Evolutionary conservation across 192 early-diverging fungal genomes (phyloP), one percentile per base, ranked within the genome.

Genomic region (Backusella westeae): DNA sequence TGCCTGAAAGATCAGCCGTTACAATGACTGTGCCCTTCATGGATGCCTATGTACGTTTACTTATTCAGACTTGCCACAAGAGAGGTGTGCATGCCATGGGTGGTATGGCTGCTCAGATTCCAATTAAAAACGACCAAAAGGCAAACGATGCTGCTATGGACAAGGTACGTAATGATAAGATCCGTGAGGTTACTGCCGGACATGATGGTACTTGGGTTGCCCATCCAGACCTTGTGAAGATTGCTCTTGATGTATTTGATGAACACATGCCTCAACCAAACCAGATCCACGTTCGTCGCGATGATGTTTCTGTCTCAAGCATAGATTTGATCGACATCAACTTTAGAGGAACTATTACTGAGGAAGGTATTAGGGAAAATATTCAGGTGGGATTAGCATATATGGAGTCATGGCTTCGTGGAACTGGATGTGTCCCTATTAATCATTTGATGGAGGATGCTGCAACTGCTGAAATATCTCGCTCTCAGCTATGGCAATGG

Each of bases 81-180:
- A 93, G 97, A 72, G 96, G 97, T 68, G 97, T 98, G 9, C 97
- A 98, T 81, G 97, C 97, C 39, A 98, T 98, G 97, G 97, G 97
- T 75, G 97, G 97, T 59, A 98, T 98, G 97, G 97, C 97, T 38
- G 97, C 97, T 42, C 95, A 96, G 86, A 98, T 98, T 83, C 97
- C 97, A 73, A 98, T 98, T 91, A 96, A 96, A 88, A 91, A 93
- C 88, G 90, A 98, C 82, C 77, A 88, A 63, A 83, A 89, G 63
- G 95, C 95, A 56, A 98, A 98, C 87, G 88, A 94, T 77, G 91
- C 92, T 29, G 95, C 97, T 34, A 92, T 98, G 86, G 87, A 89
- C 78, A 97, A 97, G 87, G 97, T 98, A 41, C 92, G 94, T 75
- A 91, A 91, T 69, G 97, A 98, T 84, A 98, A 98, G 87, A 87